These are phyloP conservation scores for Globisporangium nagaii DNA, from an alignment of 352 stramenopile species.

Conservation along the genomic window DNA sequence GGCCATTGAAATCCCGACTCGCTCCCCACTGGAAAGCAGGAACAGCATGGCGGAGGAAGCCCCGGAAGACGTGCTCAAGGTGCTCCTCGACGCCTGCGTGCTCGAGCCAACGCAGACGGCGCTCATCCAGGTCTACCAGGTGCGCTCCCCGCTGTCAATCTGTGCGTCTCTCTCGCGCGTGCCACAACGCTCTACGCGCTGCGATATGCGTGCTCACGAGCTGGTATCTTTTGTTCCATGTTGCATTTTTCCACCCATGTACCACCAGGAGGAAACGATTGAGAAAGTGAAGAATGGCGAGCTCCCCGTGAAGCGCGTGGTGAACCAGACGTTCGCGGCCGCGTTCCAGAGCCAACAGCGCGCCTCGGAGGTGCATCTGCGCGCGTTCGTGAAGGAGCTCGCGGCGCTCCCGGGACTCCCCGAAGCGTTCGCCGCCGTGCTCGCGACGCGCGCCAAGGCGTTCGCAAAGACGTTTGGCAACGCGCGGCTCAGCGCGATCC, in stretches of 20 bases:
- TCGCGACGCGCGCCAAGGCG: slow-evolving; percentile 27
- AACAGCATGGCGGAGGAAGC: slow-evolving; percentile 9
- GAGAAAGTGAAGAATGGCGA: slow-evolving; percentile 52
- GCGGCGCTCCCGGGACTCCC: slow-evolving; percentile 35
- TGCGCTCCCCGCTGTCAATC: slow-evolving; percentile 4
- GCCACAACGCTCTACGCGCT: neutral
- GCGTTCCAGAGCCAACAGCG: slow-evolving; percentile 51
- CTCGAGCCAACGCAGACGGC: slow-evolving; percentile 36
- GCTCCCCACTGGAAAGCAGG: no score
- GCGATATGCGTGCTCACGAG: neutral
- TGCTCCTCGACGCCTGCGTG: slow-evolving; percentile 51
- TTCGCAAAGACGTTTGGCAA: slow-evolving; percentile 49
- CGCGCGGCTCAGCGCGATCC: slow-evolving; percentile 49
- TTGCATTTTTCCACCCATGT: neutral
- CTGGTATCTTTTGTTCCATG: neutral
- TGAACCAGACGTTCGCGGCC: slow-evolving; percentile 53
- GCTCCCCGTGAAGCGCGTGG: slow-evolving; percentile 57
- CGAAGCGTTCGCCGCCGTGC: slow-evolving; percentile 40
- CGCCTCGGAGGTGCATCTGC: slow-evolving; percentile 49
- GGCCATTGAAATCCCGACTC: no score
- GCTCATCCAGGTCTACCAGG: slow-evolving; percentile 61
- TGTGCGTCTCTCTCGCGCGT: neutral
- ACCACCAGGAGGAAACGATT: slow-evolving; percentile 47
- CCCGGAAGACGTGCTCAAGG: slow-evolving; percentile 54
- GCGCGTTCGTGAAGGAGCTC: slow-evolving; percentile 35